Percentiles rank a stretch among this genome's conserved stretches.
Conservation (phyloP, 768 basidiomycete species). For the Chiua virens region DNA sequence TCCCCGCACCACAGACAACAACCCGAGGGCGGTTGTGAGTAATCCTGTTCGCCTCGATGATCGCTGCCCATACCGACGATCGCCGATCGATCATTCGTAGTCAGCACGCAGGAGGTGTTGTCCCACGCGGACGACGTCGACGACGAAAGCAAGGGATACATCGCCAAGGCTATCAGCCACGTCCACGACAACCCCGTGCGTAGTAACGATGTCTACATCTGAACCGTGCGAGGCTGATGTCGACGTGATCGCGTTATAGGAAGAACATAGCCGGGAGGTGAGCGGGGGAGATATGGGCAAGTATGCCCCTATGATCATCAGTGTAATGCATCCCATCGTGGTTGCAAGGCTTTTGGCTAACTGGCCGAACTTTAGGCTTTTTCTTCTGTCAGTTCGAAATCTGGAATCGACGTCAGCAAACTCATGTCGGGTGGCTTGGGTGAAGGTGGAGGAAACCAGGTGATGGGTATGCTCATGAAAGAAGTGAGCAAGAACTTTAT, state of each 20-base stretch:
- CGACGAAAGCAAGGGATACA: constrained; percentile 4
- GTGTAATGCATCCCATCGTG: constrained; percentile 3
- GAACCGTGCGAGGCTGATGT: not conserved
- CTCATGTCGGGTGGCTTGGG: constrained; percentile 35
- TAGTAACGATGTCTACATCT: not conserved
- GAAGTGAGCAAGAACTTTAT: constrained; percentile 76
- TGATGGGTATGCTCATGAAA: constrained; percentile 86
- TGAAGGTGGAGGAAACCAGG: constrained; percentile 52
- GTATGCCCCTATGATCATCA: constrained; percentile 22
- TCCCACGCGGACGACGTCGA: constrained; percentile 40
- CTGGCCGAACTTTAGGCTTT: constrained; percentile 14
- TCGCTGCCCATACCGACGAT: constrained; percentile 7
- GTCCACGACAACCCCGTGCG: constrained; percentile 23
- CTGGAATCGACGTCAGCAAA: constrained; percentile 34
- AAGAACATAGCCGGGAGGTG: constrained; percentile 17
- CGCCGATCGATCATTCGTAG: constrained; percentile 33
- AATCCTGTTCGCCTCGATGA: not conserved
- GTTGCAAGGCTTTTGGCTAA: constrained; percentile 4
- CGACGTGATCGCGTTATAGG: constrained; percentile 4
- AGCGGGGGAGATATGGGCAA: constrained; percentile 5
- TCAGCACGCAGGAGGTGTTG: constrained; percentile 63
- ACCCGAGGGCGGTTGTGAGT: constrained; percentile 26
- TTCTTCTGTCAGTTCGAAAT: constrained; percentile 9
- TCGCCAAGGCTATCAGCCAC: constrained; percentile 20
- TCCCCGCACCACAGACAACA: constrained; percentile 46